Conservation (phyloP, 2,329 filamentous ascomycete genomes). For the Epicoccum nigrum region DNA sequence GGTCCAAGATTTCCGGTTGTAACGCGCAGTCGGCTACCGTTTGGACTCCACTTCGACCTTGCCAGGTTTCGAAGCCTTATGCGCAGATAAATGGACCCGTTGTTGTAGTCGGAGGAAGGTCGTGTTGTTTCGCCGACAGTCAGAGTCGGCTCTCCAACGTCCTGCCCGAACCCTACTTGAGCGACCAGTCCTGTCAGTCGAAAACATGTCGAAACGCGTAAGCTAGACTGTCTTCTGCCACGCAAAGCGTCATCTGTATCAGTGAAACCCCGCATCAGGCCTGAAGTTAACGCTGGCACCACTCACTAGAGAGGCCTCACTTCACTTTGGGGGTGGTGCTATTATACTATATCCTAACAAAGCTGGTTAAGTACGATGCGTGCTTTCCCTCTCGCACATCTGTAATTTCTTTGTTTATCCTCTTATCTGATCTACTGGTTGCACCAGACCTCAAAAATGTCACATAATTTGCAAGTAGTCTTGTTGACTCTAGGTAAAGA, state of each 20-base stretch:
- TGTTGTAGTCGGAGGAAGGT: slow-evolving; percentile 26
- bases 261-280: slow-evolving; percentile 11
- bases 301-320: too few species aligned
- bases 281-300: slow-evolving; percentile 6
- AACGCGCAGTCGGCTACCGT: too few species aligned
- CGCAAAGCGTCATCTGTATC: slow-evolving; percentile 23
- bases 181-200: slow-evolving; percentile 21
- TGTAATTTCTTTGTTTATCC: not conserved
- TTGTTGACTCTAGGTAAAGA: slow-evolving; percentile 23
- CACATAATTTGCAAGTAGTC: slow-evolving; percentile 6
- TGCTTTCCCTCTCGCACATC: not conserved
- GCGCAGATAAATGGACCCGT: not conserved
- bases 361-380: slow-evolving; percentile 2
- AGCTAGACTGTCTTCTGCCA: slow-evolving; percentile 21
- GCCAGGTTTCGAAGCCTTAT: not conserved
- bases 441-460: slow-evolving; percentile 12
- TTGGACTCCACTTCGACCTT: too few species aligned
- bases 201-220: slow-evolving; percentile 31
- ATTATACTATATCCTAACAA: not conserved
- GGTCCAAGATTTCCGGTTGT: too few species aligned
- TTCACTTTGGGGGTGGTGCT: slow-evolving; percentile 9
- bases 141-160: slow-evolving; percentile 41
- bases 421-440: too few species aligned
- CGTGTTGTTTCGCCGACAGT: slow-evolving; percentile 33
- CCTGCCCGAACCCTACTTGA: slow-evolving; percentile 20